A percentile compares a stretch with the other conserved stretches of the same genome.
Conservation (phyloP, 108 stramenopile species). For the Discostella pseudostelligera region DNA sequence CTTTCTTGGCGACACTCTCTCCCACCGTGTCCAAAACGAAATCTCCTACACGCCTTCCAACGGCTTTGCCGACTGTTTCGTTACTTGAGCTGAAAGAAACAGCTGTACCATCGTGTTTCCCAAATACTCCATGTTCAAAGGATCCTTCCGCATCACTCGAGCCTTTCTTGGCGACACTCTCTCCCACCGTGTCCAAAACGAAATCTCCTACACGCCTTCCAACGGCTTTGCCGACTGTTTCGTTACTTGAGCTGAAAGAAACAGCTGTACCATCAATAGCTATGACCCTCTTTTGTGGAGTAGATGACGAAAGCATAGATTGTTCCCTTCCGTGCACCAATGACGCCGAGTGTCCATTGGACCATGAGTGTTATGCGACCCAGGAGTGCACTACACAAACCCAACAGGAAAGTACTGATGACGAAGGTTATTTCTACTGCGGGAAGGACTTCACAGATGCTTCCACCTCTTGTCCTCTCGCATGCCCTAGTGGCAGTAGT, state of each 20-base stretch:
- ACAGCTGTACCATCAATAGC: conserved; percentile 32
- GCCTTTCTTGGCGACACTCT: not conserved
- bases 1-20: not conserved
- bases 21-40: conserved; percentile 11
- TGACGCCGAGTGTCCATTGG: conserved; percentile 37
- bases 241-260: conserved; percentile 52
- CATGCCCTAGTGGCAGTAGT: conserved; percentile 44
- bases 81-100: conserved; percentile 53
- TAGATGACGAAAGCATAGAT: conserved; percentile 34
- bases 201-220: not conserved
- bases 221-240: conserved; percentile 62
- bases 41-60: too few species aligned
- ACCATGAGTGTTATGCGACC: conserved; percentile 44
- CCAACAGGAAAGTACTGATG: not conserved
- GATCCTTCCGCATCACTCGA: conserved; percentile 1
- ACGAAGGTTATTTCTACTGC: conserved; percentile 41
- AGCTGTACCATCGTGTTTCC: conserved; percentile 41
- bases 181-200: conserved; percentile 9
- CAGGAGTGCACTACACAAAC: conserved; percentile 23
- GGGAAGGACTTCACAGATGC: conserved; percentile 47
- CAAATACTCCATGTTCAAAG: conserved; percentile 44
- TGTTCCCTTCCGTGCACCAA: conserved; percentile 40
- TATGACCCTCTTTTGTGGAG: conserved; percentile 43
- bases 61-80: conserved; percentile 64
- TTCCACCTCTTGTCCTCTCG: conserved; percentile 38